Conservation (phyloP, 1,284 basidiomycete genomes). For the Exobasidium rhododendri region DNA sequence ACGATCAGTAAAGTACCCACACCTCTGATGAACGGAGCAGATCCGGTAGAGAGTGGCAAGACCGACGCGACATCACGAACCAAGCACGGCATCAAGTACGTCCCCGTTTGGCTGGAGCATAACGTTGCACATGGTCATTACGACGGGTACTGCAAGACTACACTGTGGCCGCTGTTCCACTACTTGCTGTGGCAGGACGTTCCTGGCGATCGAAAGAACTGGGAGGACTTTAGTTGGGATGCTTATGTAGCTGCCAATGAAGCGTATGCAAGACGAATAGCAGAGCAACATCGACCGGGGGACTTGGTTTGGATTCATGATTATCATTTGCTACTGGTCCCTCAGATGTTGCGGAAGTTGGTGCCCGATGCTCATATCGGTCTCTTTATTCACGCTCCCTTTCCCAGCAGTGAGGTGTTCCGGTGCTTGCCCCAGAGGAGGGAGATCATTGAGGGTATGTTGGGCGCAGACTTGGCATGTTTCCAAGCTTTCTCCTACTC, state of each 20-base stretch:
- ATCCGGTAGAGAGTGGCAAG: constrained; percentile 38
- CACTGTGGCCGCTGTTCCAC: constrained; percentile 96
- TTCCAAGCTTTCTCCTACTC: constrained; percentile 97
- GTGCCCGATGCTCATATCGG: constrained; percentile 75
- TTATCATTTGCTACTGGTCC: constrained; percentile 85
- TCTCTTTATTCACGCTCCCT: constrained; percentile 94
- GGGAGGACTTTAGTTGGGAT: constrained; percentile 76
- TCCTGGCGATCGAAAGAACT: constrained; percentile 57
- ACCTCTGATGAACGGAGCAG: constrained; percentile 47
- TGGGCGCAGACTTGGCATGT: constrained; percentile 90
- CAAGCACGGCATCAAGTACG: constrained; percentile 61
- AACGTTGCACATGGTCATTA: constrained; percentile 88
- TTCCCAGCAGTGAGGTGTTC: constrained; percentile 95
- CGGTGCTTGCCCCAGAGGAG: constrained; percentile 80
- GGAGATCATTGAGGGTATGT: constrained; percentile 95
- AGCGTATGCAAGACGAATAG: constrained; percentile 76
- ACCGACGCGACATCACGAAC: background rate
- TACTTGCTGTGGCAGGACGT: constrained; percentile 96
- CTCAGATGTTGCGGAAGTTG: constrained; percentile 74
- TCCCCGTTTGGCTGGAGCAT: constrained; percentile 89
- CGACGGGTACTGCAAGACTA: constrained; percentile 91
- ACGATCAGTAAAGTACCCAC: constrained; percentile 28
- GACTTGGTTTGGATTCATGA: constrained; percentile 66
- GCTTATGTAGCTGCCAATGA: constrained; percentile 81
- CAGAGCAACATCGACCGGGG: constrained; percentile 73